Base-by-base conservation (phyloP, 257 asterid genomes). In the Ilex asprella region DNA sequence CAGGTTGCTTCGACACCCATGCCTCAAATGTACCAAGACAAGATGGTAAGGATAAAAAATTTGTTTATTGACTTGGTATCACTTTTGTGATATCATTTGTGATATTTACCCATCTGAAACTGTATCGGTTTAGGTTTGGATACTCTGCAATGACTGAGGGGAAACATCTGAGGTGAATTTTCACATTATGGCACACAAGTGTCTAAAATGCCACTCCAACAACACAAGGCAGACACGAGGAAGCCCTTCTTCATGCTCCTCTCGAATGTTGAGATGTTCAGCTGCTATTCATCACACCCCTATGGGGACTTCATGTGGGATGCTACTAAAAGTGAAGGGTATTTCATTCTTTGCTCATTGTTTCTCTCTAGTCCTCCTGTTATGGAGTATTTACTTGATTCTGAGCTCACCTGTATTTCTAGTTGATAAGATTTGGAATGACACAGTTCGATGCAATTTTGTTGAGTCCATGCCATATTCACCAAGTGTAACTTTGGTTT, bases 81-180 rank as follows among this genome's bases (percentile, higher is more conserved):
- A 10, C 21, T 31, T 2, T 1, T n/a, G n/a, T n/a, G n/a, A n/a
- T n/a, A n/a, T n/a, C n/a, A n/a, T n/a, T 16, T 51, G 8, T 3
- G 41, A 35, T 35, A 8, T 4, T 35, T 35, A 35, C 41, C 8
- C 5, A 3, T 35, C 8, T 35, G 5, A 35, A 35, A 7, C 15
- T 53, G 57, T 53, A 16, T 2, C 9, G 8, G 32, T 51, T 39
- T 62, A 86, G 94, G 88, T 86, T 1, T 86, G 95, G 95, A 86
- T 84, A 32, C 84, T 86, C 0, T 86, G 91, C 71, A 86, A 86
- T 30, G 95, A 86, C 68, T 86, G 95, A 49, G 80, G 86, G 10
- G 82, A 74, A 51, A 84, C 74, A n/a, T 78, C 85, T 0, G 87
- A 81, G 78, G 91, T 86, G 47, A 76, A 75, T 64, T 84, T 75